Base-by-base conservation (phyloP, 306 rosid species). In the Rosa multiflora region DNA sequence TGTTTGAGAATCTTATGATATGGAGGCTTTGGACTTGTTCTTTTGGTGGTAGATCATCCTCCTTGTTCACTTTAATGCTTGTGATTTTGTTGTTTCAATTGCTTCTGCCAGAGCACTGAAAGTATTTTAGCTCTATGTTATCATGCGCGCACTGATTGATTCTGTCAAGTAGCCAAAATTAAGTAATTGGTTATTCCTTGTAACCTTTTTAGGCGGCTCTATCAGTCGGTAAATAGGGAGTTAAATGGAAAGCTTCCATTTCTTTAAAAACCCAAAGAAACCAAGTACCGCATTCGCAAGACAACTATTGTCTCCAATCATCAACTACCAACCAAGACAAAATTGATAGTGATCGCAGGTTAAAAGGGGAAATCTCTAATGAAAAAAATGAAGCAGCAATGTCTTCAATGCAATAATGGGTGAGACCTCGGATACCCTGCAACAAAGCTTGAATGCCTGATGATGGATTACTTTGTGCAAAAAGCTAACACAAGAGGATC, bases 21-120 rank as follows among this genome's bases (percentile, higher is more conserved):
- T 58, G 56, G 32, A 46, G 55, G 40, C 32, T 70, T 78, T 39
- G 35, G 35, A 49, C 40, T 66, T 63, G 72, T 44, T 47, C 67
- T 64, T 29, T 29, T 32, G 10, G 29, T 32, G 17, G 48, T 18
- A 7, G 8, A 74, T 66, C 55, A 42, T 40, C 9, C 43, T 71
- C 61, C 69, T 74, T 43, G 58, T 12, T 29, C 44, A 21, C 55
- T 43, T n/a, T 3, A 53, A n/a, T 51, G 47, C 66, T 0, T 18
- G 29, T 39, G 52, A 74, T 55, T 11, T 43, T 55, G 48, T 11
- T 49, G 48, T 73, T 49, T 73, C 2, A 6, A 56, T 42, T 59
- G 78, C 67, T 39, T 39, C 39, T 13, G 23, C 52, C 5, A 18
- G 52, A 55, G 20, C n/a, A 73, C 21, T 11, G 76, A 8, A 14